Evolutionary conservation across 352 stramenopile species (phyloP), one percentile per base, ranked within the genome.

Genomic region (Pythium grandisporangium): DNA sequence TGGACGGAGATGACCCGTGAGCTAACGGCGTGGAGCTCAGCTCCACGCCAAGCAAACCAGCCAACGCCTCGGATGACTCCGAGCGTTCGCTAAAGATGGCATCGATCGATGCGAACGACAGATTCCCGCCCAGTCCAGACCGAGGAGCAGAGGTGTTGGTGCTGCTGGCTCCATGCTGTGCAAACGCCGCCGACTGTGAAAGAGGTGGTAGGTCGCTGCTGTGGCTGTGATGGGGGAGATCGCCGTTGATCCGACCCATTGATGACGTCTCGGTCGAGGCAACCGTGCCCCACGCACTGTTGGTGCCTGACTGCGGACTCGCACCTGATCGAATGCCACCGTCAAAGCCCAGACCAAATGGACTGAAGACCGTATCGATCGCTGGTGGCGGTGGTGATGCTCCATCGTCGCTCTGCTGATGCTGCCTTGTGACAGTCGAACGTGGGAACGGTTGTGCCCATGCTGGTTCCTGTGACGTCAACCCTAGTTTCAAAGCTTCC

Each of bases 31-130:
- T 61, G 12, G 58, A 45, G 30, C 52, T 65, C 30, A 89, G 56
- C 34, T 83, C 48, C 1, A 86, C 66, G 14, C 78, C 70, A 17
- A 89, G 51, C 21, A 89, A 42, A 5, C 68, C 71, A 10, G 75
- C 78, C 6, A 87, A 59, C 6, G 73, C 70, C 25, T 87, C 75
- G 6, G 78, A 82, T n/a, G 75, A 70, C 21, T 89, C 73, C 24
- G 66, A 82, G 20, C 73, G 64, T 30, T 83, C 66, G 37, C 63
- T 86, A 51, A 92, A 92, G 38, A 88, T 88, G 16, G 78, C 73
- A 39, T 92, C 78, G 34, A 92, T 86, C 1, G 75, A 85, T 5
- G 75, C 72, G 61, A 92, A 92, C 14, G 75, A 88, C 27, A 71
- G 64, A 4, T 20, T 13, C 17, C 19, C 24, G 6, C 5, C 35